Evolutionary conservation across 768 basidiomycete genomes (phyloP).

Genomic region (Calocybe cyanea): DNA sequence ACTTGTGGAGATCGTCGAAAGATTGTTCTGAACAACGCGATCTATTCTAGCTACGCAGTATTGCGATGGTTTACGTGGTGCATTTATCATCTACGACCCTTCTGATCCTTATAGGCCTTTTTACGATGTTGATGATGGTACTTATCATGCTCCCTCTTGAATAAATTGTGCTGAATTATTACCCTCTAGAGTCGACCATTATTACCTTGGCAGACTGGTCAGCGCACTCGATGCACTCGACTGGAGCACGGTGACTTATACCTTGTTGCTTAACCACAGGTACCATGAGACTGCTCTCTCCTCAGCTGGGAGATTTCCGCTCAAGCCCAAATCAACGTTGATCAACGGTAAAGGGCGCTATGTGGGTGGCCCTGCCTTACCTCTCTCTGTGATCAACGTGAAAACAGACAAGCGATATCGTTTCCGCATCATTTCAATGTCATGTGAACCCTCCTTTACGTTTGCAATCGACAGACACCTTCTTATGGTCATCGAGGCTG

Average conservation of each 20-base stretch:
- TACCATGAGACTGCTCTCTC: too few relatives aligned
- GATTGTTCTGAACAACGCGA: slow-evolving; percentile 21
- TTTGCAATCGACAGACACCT: too few relatives aligned
- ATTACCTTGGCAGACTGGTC: slow-evolving; percentile 39
- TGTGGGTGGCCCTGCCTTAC: too few relatives aligned
- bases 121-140: slow-evolving; percentile 18
- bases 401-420: too few relatives aligned
- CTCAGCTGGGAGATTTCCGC: too few relatives aligned
- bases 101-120: slow-evolving; percentile 25
- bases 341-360: too few relatives aligned
- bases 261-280: not conserved
- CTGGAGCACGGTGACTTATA: not conserved
- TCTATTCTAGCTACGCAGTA: slow-evolving; percentile 37
- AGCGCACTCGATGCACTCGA: slow-evolving; percentile 4
- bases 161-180: not conserved
- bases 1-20: slow-evolving; percentile 5
- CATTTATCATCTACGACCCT: slow-evolving; percentile 33
- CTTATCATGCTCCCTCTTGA: not conserved
- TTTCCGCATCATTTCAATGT: too few relatives aligned
- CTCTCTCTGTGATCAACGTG: too few relatives aligned
- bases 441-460: too few relatives aligned
- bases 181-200: slow-evolving; percentile 39
- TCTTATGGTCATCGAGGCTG: too few relatives aligned
- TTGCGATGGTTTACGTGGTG: slow-evolving; percentile 38
- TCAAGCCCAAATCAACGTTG: too few relatives aligned